Conservation (phyloP, 257 asterid genomes). For the Capsicum rhomboideum region DNA sequence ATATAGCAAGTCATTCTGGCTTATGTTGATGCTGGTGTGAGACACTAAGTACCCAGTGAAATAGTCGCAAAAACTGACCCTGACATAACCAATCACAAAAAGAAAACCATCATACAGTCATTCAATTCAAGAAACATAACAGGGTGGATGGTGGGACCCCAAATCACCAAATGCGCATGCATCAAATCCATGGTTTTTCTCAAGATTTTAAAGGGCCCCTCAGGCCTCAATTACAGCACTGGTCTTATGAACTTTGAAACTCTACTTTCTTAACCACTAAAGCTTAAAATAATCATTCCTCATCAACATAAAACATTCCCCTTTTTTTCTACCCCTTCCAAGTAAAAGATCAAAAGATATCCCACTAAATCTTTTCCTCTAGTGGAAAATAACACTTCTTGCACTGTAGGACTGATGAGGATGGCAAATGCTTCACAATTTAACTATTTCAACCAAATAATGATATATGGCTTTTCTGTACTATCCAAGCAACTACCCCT, state of each 20-base stretch:
- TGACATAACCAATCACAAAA: not conserved
- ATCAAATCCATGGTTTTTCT: slow-evolving; percentile 38
- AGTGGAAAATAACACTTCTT: slow-evolving; percentile 24
- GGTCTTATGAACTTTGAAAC: slow-evolving; percentile 32
- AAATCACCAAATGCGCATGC: slow-evolving; percentile 64
- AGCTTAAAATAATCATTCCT: slow-evolving; percentile 36
- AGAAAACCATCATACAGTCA: slow-evolving; percentile 8
- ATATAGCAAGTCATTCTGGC: not conserved
- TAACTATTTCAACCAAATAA: not conserved
- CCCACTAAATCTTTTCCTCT: slow-evolving; percentile 24
- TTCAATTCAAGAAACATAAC: slow-evolving; percentile 22
- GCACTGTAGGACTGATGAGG: slow-evolving; percentile 23
- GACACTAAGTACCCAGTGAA: not conserved
- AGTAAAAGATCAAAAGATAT: slow-evolving; percentile 16
- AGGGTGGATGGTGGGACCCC: slow-evolving; percentile 51
- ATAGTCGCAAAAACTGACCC: not conserved
- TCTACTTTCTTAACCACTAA: slow-evolving; percentile 33
- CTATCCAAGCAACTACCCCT: not conserved
- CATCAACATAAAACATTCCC: slow-evolving; percentile 33
- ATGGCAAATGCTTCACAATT: slow-evolving; percentile 11
- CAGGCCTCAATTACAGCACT: slow-evolving; percentile 34
- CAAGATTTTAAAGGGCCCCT: slow-evolving; percentile 30
- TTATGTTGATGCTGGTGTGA: not conserved
- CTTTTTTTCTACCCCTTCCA: slow-evolving; percentile 17
- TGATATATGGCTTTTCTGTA: not conserved